Evolutionary conservation across 225 moss, liverwort and hornwort species (phyloP).

Genomic region (Ulota crispa): DNA sequence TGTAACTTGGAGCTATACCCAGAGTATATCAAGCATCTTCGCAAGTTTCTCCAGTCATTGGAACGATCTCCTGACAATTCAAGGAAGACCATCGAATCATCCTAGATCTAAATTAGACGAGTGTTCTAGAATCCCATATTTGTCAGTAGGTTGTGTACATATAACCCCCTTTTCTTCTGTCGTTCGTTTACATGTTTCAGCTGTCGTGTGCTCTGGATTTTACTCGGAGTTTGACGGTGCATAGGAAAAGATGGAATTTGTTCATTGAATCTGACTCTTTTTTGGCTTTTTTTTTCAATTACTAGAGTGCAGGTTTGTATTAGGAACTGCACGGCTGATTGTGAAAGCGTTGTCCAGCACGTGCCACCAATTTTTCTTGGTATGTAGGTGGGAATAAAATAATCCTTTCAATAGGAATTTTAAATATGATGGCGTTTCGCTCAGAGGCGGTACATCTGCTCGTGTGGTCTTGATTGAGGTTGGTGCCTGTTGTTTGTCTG

Average conservation of each 20-base stretch:
- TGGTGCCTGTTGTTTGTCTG: not conserved
- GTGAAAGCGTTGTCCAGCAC: conserved; percentile 41
- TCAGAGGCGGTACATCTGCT: not conserved
- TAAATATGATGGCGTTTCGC: not conserved
- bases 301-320: conserved; percentile 32
- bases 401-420: conserved; percentile 13
- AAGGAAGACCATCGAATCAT: conserved; percentile 42
- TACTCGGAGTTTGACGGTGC: conserved; percentile 34
- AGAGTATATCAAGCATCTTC: conserved; percentile 95
- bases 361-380: conserved; percentile 30
- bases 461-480: not conserved
- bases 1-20: conserved; percentile 99
- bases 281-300: conserved; percentile 19
- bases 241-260: conserved; percentile 29
- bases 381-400: conserved; percentile 43
- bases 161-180: conserved; percentile 38
- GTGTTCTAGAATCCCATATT: conserved; percentile 31
- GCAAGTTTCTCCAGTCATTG: conserved; percentile 76
- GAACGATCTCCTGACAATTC: conserved; percentile 40
- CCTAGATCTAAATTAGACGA: conserved; percentile 22
- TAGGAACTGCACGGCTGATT: conserved; percentile 36
- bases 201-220: conserved; percentile 27
- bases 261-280: conserved; percentile 41
- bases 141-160: conserved; percentile 47
- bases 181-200: conserved; percentile 38